Evolutionary conservation across 1,284 basidiomycete genomes (phyloP).

Genomic region (Papiliotrema laurentii): DNA sequence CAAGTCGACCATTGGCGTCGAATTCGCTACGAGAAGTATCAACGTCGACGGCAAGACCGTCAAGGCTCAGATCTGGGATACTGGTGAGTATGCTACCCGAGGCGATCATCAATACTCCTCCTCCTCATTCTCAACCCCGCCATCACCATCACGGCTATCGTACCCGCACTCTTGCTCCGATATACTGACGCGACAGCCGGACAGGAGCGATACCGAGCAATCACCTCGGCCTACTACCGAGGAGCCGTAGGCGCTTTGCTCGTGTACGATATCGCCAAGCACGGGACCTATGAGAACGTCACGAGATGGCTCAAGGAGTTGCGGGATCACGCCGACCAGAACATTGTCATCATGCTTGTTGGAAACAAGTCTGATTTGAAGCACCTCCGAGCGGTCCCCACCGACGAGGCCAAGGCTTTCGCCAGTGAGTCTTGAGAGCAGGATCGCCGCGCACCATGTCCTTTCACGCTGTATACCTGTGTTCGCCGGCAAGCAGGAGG

Average conservation of each 20-base stretch:
- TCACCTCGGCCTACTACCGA: slow-evolving; percentile 98
- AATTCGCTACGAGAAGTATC: slow-evolving; percentile 95
- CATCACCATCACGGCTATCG: background rate
- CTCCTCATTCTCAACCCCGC: background rate
- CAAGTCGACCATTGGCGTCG: slow-evolving; percentile 98
- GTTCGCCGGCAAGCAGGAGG: too few species aligned
- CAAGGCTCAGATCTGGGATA: slow-evolving; percentile 99
- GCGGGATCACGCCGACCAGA: slow-evolving; percentile 86
- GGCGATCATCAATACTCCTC: background rate
- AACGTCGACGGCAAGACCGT: slow-evolving; percentile 94
- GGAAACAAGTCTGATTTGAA: slow-evolving; percentile 98
- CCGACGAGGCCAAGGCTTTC: slow-evolving; percentile 83
- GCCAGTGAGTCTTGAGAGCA: slow-evolving; percentile 67
- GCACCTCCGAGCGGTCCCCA: slow-evolving; percentile 91
- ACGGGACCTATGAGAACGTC: slow-evolving; percentile 92
- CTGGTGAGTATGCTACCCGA: slow-evolving; percentile 57
- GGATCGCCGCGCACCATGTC: too few species aligned
- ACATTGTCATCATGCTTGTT: slow-evolving; percentile 92
- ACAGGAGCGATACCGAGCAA: slow-evolving; percentile 97
- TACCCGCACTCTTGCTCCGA: too few species aligned
- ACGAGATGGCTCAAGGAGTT: slow-evolving; percentile 98
- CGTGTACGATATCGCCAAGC: slow-evolving; percentile 92
- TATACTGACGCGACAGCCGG: too few species aligned
- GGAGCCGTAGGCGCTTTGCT: slow-evolving; percentile 91
- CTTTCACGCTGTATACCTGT: too few species aligned